phyloP scores from a whole-genome alignment of 352 stramenopile genomes.

The Phytophthora idaei region DNA sequence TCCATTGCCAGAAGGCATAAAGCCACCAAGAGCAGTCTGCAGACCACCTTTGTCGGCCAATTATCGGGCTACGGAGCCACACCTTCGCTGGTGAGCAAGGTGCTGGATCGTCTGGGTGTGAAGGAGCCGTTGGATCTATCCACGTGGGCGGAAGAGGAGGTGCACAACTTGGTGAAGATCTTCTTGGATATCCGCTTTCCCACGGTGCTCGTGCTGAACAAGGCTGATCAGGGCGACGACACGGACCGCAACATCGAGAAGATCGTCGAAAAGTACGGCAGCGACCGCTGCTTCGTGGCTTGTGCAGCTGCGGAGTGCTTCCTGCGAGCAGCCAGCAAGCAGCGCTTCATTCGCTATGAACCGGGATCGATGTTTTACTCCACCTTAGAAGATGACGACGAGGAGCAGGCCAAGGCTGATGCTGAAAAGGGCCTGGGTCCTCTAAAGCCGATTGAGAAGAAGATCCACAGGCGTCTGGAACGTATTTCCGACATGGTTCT shows the following conservation, averaged over 20 bases:
- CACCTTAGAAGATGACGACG: slow-evolving; percentile 66
- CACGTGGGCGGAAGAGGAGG: slow-evolving; percentile 60
- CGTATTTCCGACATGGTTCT: slow-evolving; percentile 91
- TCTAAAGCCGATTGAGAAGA: slow-evolving; percentile 78
- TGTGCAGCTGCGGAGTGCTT: slow-evolving; percentile 88
- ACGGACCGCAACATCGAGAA: slow-evolving; percentile 90
- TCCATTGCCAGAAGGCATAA: slow-evolving; percentile 80
- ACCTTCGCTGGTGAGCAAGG: slow-evolving; percentile 68
- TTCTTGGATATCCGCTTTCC: slow-evolving; percentile 87
- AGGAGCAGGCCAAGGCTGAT: slow-evolving; percentile 37
- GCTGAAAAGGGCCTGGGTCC: slow-evolving; percentile 33
- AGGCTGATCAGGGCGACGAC: slow-evolving; percentile 84
- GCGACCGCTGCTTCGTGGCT: slow-evolving; percentile 86
- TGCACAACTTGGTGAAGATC: slow-evolving; percentile 76
- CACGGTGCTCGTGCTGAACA: slow-evolving; percentile 90
- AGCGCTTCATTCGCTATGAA: slow-evolving; percentile 86
- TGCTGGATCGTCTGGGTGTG: slow-evolving; percentile 66
- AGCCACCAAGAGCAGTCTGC: slow-evolving; percentile 73
- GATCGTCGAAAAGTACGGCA: slow-evolving; percentile 89
- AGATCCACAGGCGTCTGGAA: slow-evolving; percentile 81
- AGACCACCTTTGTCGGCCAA: slow-evolving; percentile 73
- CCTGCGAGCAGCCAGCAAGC: slow-evolving; percentile 71
- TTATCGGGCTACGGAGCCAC: slow-evolving; percentile 83
- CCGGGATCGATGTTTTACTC: slow-evolving; percentile 88
- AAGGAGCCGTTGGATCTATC: slow-evolving; percentile 74